These are phyloP conservation scores for Baudoinia panamericana DNA, from an alignment of 495 filamentous ascomycete genomes.

Conservation along the genomic window DNA sequence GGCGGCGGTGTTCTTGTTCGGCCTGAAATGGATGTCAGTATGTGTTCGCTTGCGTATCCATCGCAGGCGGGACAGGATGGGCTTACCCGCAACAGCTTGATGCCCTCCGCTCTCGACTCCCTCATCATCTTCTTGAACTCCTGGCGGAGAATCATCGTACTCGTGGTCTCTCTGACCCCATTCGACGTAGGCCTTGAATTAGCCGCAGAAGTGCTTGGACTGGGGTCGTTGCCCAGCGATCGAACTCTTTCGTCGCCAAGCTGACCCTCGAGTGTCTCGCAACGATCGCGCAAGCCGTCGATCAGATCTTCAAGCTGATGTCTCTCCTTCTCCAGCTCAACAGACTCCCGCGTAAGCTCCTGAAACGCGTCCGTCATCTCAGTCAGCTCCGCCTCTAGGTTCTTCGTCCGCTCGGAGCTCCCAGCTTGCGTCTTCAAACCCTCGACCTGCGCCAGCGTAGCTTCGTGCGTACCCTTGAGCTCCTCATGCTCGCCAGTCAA, in stretches of 20 bases:
- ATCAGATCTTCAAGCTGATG: conserved; percentile 61
- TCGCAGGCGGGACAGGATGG: conserved; percentile 1
- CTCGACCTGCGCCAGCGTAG: conserved; percentile 1
- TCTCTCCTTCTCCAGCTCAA: conserved; percentile 78
- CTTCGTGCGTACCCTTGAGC: conserved; percentile 24
- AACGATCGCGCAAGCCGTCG: conserved; percentile 55
- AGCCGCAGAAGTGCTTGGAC: conserved; percentile 32
- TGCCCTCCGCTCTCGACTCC: conserved; percentile 58
- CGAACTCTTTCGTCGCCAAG: conserved; percentile 59
- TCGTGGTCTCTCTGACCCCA: conserved; percentile 40
- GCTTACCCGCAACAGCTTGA: conserved; percentile 54
- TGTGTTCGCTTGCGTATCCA: background rate
- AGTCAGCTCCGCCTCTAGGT: conserved; percentile 63
- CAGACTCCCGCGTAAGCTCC: conserved; percentile 68
- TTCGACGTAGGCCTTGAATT: conserved; percentile 15
- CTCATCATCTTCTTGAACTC: conserved; percentile 91
- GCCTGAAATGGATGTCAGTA: conserved; percentile 33
- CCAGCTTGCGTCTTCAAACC: background rate
- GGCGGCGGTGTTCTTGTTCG: conserved; percentile 60
- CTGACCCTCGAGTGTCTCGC: conserved; percentile 52
- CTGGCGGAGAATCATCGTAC: conserved; percentile 59
- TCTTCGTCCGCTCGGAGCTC: conserved; percentile 37
- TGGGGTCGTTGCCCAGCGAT: conserved; percentile 54
- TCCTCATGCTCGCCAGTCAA: conserved; percentile 45
- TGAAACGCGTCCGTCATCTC: conserved; percentile 79